Percentiles rank a stretch among this genome's conserved stretches.
These are phyloP conservation scores for Phytomonas sp. DNA, from an alignment of 208 protist genomes.

Conservation along the genomic window DNA sequence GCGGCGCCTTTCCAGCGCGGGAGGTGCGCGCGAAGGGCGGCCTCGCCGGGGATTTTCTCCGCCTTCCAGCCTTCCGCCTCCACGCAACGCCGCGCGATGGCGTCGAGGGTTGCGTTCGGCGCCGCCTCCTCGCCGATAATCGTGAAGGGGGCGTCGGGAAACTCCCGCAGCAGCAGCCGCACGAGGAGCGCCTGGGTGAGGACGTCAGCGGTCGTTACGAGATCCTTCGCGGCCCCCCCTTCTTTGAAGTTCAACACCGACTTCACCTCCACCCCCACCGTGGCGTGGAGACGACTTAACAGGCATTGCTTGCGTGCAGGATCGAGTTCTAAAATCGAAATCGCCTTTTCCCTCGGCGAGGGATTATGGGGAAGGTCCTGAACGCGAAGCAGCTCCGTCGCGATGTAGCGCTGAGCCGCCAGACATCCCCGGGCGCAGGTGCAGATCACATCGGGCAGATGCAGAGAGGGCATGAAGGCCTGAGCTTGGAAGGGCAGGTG, in stretches of 20 bases:
- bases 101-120: constrained; percentile 12
- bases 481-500: neutral
- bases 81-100: constrained; percentile 19
- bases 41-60: constrained; percentile 14
- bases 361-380: neutral
- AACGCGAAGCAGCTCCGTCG: constrained; percentile 23
- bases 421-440: constrained; percentile 29
- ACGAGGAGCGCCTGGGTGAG: constrained; percentile 44
- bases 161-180: constrained; percentile 17
- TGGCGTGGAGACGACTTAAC: constrained; percentile 13
- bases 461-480: constrained; percentile 20
- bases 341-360: neutral
- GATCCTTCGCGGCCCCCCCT: constrained; percentile 26
- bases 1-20: neutral
- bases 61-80: constrained; percentile 12
- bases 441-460: constrained; percentile 28
- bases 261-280: constrained; percentile 42
- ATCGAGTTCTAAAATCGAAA: constrained; percentile 28
- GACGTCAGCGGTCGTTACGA: constrained; percentile 59
- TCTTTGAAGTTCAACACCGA: constrained; percentile 26
- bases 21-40: constrained; percentile 15
- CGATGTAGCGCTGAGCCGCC: constrained; percentile 46
- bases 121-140: constrained; percentile 49
- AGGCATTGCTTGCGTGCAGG: constrained; percentile 11
- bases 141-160: constrained; percentile 39